Conservation (phyloP, 345 rosid species). For the Lepidium sativum region DNA sequence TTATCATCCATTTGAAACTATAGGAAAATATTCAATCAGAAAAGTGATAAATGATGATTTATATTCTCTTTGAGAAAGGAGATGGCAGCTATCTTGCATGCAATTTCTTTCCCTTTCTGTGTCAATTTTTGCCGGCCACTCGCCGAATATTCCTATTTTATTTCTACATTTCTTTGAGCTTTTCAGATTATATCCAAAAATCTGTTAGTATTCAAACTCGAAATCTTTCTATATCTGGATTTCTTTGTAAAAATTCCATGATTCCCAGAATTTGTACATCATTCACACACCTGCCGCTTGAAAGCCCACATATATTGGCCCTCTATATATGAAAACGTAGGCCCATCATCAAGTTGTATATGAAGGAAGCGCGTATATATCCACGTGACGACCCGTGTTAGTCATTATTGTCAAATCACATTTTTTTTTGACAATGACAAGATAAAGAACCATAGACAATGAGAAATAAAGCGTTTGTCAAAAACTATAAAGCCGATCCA, state of each 20-base stretch:
- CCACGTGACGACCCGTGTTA: constrained; percentile 11
- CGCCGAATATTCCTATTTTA: constrained; percentile 20
- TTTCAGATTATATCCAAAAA: constrained; percentile 10
- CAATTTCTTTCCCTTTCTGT: constrained; percentile 19
- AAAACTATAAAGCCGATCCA: too few species aligned
- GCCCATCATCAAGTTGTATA: background rate
- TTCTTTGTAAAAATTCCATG: background rate
- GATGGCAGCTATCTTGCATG: constrained; percentile 25
- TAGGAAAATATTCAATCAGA: background rate
- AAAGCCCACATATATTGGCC: constrained; percentile 3
- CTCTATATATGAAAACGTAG: background rate
- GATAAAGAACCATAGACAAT: too few species aligned
- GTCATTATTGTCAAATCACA: too few species aligned
- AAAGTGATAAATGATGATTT: constrained; percentile 5
- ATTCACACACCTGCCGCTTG: background rate
- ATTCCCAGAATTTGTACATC: background rate
- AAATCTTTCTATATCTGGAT: constrained; percentile 12
- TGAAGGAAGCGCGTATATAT: background rate
- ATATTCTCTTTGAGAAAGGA: constrained; percentile 1
- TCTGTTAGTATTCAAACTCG: background rate
- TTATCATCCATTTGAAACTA: background rate
- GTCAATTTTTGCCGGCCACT: constrained; percentile 32
- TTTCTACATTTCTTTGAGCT: constrained; percentile 8
- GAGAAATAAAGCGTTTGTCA: too few species aligned
- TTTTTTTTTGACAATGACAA: too few species aligned